phyloP scores from a whole-genome alignment of 108 stramenopile genomes.

The Hondaea fermentalgiana region DNA sequence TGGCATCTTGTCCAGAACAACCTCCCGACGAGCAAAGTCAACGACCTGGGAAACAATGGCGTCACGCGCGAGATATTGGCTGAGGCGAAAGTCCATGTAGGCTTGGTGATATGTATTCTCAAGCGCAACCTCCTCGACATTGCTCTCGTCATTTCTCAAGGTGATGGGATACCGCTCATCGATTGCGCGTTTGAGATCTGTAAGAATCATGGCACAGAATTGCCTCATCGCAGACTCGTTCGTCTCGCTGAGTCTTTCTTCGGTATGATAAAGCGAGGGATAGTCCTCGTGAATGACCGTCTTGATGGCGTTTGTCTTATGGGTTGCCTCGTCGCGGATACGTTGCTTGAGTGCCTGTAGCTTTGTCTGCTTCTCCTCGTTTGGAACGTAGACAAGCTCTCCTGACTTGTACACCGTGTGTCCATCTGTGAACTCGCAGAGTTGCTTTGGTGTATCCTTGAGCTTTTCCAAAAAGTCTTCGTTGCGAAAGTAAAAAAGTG shows the following conservation, averaged over 20 bases:
- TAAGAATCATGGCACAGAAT: neutral
- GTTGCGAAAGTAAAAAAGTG: neutral
- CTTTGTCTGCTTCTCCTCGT: neutral
- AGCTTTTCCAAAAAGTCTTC: neutral
- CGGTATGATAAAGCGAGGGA: neutral
- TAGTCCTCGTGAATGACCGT: neutral
- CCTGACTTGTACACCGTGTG: neutral
- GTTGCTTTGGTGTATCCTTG: neutral
- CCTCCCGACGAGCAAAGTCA: neutral
- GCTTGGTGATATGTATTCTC: neutral
- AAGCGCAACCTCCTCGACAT: neutral
- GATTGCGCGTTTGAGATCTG: neutral
- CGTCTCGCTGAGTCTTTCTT: neutral
- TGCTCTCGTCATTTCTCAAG: neutral
- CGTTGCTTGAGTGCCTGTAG: neutral
- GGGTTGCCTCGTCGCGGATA: neutral
- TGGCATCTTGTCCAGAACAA: neutral
- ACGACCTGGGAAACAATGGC: neutral
- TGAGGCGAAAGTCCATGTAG: neutral
- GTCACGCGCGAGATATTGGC: neutral
- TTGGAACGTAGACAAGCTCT: neutral
- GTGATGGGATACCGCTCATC: neutral
- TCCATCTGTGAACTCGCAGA: slow-evolving; percentile 2
- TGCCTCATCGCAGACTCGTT: neutral
- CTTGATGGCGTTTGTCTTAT: neutral